Evolutionary conservation across 2,329 filamentous ascomycete genomes (phyloP).

Genomic region (Colletotrichum sp.): DNA sequence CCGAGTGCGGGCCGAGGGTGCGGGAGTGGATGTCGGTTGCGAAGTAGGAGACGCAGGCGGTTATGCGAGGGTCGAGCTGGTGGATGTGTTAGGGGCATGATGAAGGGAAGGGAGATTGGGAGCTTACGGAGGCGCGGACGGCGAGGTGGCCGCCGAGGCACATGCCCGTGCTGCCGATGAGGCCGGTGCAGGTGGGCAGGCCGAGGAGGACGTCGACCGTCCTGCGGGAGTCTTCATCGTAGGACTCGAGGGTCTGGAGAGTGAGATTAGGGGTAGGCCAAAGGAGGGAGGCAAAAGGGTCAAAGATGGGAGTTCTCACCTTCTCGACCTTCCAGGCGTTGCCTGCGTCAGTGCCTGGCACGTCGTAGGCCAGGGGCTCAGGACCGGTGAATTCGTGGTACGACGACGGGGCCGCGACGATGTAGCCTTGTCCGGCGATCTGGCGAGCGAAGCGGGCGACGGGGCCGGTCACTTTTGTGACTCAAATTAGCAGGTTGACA

Average conservation of each 20-base stretch:
- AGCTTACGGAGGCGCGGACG: conserved; percentile 59
- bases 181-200: conserved; percentile 80
- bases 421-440: conserved; percentile 91
- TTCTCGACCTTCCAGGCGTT: conserved; percentile 88
- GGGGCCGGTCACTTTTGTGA: conserved; percentile 77
- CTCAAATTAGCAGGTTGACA: background rate
- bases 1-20: conserved; percentile 69
- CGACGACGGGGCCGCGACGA: conserved; percentile 86
- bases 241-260: conserved; percentile 73
- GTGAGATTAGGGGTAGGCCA: no score
- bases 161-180: conserved; percentile 83
- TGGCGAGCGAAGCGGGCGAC: conserved; percentile 89
- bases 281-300: background rate
- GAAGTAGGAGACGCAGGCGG: conserved; percentile 85
- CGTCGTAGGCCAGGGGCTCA: conserved; percentile 84
- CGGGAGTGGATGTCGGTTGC: conserved; percentile 87
- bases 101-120: background rate
- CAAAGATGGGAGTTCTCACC: conserved; percentile 42
- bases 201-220: conserved; percentile 74
- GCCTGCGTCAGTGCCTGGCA: conserved; percentile 83
- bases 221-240: conserved; percentile 78
- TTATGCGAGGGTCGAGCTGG: conserved; percentile 75
- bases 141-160: conserved; percentile 91
- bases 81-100: background rate
- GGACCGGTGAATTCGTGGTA: conserved; percentile 94